phyloP scores from a whole-genome alignment of 805 yeast species.

The Starmerella apicola region DNA sequence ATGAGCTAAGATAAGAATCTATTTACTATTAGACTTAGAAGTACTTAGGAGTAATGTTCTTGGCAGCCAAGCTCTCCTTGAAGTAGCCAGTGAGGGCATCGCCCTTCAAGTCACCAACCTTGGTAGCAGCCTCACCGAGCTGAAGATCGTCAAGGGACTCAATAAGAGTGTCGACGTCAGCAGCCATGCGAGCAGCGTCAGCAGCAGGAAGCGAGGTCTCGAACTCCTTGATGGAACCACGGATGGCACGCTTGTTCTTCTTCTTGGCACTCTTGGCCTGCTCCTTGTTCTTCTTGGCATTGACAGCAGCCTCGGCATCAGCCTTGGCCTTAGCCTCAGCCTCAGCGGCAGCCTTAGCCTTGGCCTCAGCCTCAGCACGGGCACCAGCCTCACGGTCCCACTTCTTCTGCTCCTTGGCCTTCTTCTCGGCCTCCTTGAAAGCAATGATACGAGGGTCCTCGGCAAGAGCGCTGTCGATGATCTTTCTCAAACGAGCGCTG shows the following conservation, averaged over 20 bases:
- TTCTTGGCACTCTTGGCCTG: slow-evolving; percentile 80
- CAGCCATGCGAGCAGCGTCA: slow-evolving; percentile 35
- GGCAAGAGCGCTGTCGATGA: slow-evolving; percentile 74
- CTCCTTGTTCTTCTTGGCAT: slow-evolving; percentile 78
- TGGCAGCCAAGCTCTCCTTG: slow-evolving; percentile 15
- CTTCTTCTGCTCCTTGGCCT: slow-evolving; percentile 84
- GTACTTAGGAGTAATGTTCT: slow-evolving; percentile 23
- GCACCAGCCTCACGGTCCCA: slow-evolving; percentile 99
- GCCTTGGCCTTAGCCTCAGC: slow-evolving; percentile 65
- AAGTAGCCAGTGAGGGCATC: slow-evolving; percentile 37
- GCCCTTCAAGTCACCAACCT: slow-evolving; percentile 48
- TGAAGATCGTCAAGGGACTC: slow-evolving; percentile 71
- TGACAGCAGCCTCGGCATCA: slow-evolving; percentile 49
- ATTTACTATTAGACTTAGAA: slow-evolving; percentile 7
- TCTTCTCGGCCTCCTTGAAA: slow-evolving; percentile 89
- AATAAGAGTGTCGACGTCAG: slow-evolving; percentile 66
- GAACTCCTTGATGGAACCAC: slow-evolving; percentile 70
- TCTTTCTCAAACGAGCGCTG: slow-evolving; percentile 72
- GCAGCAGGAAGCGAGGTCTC: slow-evolving; percentile 51
- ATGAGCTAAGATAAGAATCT: neutral
- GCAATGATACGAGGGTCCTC: slow-evolving; percentile 92
- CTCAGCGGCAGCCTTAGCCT: slow-evolving; percentile 82
- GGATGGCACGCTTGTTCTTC: slow-evolving; percentile 86
- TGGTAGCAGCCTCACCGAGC: slow-evolving; percentile 60
- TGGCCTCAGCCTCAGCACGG: slow-evolving; percentile 90